These are phyloP conservation scores for Leishmania lainsoni DNA, from an alignment of 208 protist genomes.

Conservation along the genomic window DNA sequence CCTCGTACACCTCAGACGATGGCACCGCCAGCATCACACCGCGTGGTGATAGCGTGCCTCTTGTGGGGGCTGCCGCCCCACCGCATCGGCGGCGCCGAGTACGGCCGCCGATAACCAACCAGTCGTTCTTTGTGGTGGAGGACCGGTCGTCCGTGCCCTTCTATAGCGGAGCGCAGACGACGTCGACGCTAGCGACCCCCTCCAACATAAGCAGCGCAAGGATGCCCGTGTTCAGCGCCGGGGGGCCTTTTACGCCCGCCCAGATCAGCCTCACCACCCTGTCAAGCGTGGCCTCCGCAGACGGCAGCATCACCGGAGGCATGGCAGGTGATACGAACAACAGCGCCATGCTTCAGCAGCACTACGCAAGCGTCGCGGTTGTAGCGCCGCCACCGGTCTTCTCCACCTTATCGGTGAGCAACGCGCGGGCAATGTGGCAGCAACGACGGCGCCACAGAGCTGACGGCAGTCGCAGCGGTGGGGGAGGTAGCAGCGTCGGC, in stretches of 20 bases:
- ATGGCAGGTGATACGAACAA: not conserved
- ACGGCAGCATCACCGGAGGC: not conserved
- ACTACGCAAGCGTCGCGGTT: conserved; percentile 13
- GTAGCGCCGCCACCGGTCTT: conserved; percentile 23
- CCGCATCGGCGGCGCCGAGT: conserved; percentile 10
- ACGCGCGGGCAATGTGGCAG: conserved; percentile 24
- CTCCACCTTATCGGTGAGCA: conserved; percentile 3
- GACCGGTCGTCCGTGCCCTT: conserved; percentile 24
- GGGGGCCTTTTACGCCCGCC: not conserved
- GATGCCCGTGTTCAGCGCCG: not conserved
- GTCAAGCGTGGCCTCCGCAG: conserved; percentile 5
- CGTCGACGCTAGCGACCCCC: not conserved
- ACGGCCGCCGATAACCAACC: conserved; percentile 39
- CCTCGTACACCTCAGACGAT: conserved; percentile 1
- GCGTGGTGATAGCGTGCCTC: conserved; percentile 16
- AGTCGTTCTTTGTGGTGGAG: conserved; percentile 63
- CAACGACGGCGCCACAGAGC: conserved; percentile 7
- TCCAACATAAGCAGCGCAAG: not conserved
- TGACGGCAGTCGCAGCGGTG: not conserved
- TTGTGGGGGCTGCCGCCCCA: conserved; percentile 14
- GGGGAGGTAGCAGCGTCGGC: not conserved
- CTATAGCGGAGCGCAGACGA: conserved; percentile 5
- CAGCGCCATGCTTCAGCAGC: not conserved
- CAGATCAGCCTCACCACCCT: conserved; percentile 15
- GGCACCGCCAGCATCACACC: conserved; percentile 12